Evolutionary conservation across 2,329 filamentous ascomycete genomes (phyloP).

Genomic region (Neodidymelliopsis sp.): DNA sequence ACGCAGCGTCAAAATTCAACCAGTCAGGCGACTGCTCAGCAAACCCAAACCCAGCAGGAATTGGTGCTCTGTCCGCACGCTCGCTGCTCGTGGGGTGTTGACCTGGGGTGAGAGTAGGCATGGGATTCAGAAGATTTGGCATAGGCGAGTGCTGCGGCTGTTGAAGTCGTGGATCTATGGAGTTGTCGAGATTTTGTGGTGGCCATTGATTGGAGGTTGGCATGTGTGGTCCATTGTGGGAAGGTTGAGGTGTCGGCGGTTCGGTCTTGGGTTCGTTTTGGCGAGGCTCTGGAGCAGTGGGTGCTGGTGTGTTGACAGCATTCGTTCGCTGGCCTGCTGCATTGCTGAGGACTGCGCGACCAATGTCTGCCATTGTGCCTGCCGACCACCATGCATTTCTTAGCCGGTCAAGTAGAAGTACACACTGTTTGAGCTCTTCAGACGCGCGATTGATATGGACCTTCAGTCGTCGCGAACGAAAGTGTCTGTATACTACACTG

Average conservation of each 20-base stretch:
- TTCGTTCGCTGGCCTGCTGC: slow-evolving; percentile 48
- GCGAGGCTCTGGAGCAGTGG: slow-evolving; percentile 29
- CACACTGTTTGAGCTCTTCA: slow-evolving; percentile 55
- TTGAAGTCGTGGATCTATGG: slow-evolving; percentile 47
- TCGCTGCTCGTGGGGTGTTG: slow-evolving; percentile 51
- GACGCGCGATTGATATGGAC: slow-evolving; percentile 57
- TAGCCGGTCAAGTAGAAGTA: slow-evolving; percentile 53
- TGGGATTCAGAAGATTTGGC: slow-evolving; percentile 40
- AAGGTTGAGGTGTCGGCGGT: slow-evolving; percentile 25
- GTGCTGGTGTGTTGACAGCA: slow-evolving; percentile 43
- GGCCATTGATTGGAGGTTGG: slow-evolving; percentile 30
- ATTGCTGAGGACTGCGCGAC: slow-evolving; percentile 49
- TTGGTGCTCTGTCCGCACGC: slow-evolving; percentile 38
- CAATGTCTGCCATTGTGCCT: slow-evolving; percentile 55
- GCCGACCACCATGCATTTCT: slow-evolving; percentile 56
- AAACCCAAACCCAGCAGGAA: slow-evolving; percentile 37
- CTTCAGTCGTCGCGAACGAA: slow-evolving; percentile 60
- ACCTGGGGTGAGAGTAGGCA: slow-evolving; percentile 38
- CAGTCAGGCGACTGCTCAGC: slow-evolving; percentile 48
- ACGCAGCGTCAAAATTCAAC: slow-evolving; percentile 50
- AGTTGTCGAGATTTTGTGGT: slow-evolving; percentile 30
- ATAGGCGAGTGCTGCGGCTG: slow-evolving; percentile 39
- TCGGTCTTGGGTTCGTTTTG: slow-evolving; percentile 30
- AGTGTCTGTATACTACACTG: slow-evolving; percentile 64
- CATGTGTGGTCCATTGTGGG: slow-evolving; percentile 23